Percentiles rank a stretch among this genome's conserved stretches.
These are phyloP conservation scores for Draba incana DNA, from an alignment of 345 rosid genomes.

Conservation along the genomic window DNA sequence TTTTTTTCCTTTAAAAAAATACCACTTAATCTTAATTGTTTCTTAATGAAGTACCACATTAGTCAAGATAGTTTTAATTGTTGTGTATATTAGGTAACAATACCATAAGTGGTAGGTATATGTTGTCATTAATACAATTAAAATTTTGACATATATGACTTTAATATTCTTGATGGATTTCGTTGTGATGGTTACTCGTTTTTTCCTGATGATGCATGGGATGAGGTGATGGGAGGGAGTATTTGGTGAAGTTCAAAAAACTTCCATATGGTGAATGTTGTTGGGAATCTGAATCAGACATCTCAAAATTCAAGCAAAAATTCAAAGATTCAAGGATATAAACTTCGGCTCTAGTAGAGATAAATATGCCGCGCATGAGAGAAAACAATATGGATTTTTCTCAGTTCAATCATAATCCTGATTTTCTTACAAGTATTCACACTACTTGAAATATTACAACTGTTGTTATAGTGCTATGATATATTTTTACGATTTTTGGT, in stretches of 20 bases:
- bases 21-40: not conserved
- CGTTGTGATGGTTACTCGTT: not conserved
- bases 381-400: constrained; percentile 58
- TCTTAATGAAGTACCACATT: not conserved
- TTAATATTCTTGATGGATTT: too few relatives aligned
- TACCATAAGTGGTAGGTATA: not conserved
- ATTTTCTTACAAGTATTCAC: constrained; percentile 73
- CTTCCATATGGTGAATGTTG: constrained; percentile 78
- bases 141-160: not conserved
- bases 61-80: too few relatives aligned
- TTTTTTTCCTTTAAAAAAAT: too few relatives aligned
- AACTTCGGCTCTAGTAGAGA: constrained; percentile 55
- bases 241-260: constrained; percentile 81
- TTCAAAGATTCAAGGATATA: constrained; percentile 61
- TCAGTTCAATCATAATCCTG: constrained; percentile 67
- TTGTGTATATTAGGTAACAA: not conserved
- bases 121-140: not conserved
- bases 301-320: constrained; percentile 78
- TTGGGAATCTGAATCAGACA: constrained; percentile 87
- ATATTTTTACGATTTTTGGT: constrained; percentile 19
- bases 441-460: constrained; percentile 14
- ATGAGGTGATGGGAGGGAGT: constrained; percentile 57
- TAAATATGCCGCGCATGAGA: constrained; percentile 53
- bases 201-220: constrained; percentile 18
- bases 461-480: constrained; percentile 20